Percentiles rank a stretch among this genome's conserved stretches.
phyloP scores from a whole-genome alignment of 2,329 filamentous ascomycete species.

The Fusarium sp. region DNA sequence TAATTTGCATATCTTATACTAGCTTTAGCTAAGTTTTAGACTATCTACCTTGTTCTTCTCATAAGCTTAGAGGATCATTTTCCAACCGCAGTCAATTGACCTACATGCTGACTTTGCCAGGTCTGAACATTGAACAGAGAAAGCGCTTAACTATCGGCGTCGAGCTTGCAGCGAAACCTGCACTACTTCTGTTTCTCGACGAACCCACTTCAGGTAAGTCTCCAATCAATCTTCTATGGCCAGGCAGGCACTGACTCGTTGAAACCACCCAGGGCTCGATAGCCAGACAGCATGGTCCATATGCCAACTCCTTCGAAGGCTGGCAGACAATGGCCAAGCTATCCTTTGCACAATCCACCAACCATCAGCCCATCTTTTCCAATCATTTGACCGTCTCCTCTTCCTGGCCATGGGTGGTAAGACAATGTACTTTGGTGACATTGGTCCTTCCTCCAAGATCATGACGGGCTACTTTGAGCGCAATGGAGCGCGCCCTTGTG shows the following conservation, averaged over 20 bases:
- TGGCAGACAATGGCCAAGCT: constrained; percentile 59
- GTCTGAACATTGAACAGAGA: constrained; percentile 56
- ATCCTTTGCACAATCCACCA: constrained; percentile 61
- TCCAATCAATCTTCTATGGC: fast-evolving
- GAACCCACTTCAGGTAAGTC: constrained; percentile 75
- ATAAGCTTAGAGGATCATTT: too few species aligned
- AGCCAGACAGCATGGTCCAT: constrained; percentile 82
- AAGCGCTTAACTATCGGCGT: constrained; percentile 78
- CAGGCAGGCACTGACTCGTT: background rate
- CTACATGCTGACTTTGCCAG: background rate
- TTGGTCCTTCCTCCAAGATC: constrained; percentile 43
- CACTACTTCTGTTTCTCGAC: constrained; percentile 78
- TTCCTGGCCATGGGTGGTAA: constrained; percentile 66
- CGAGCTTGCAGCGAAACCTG: constrained; percentile 78
- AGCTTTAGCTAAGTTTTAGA: too few species aligned
- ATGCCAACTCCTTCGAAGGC: constrained; percentile 74
- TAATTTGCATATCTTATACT: too few species aligned
- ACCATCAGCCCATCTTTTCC: constrained; percentile 57
- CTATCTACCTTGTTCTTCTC: too few species aligned
- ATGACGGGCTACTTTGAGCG: constrained; percentile 68
- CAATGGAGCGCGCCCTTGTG: constrained; percentile 67
- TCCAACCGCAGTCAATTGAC: too few species aligned
- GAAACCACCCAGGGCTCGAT: constrained; percentile 60
- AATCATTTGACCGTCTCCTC: constrained; percentile 64
- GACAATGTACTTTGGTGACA: constrained; percentile 69